Evolutionary conservation across 2,329 filamentous ascomycete genomes (phyloP).

Genomic region (Aspergillus tamarii): DNA sequence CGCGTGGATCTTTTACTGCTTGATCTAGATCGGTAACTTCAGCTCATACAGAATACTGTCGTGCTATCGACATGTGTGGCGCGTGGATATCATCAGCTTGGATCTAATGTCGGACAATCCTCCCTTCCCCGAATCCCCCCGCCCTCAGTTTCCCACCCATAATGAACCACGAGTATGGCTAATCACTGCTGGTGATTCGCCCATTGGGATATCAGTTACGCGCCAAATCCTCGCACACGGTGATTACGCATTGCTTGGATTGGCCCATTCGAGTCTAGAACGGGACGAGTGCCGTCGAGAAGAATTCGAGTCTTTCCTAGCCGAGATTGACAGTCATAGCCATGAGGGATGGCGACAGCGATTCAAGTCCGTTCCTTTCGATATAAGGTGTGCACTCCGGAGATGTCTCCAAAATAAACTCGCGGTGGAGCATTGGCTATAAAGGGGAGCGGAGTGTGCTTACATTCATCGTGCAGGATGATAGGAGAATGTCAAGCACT

Average conservation of each 20-base stretch:
- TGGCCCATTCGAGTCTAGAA: slow-evolving; percentile 77
- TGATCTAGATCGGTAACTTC: not conserved
- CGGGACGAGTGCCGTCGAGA: slow-evolving; percentile 71
- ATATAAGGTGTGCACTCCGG: slow-evolving; percentile 51
- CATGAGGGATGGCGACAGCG: slow-evolving; percentile 80
- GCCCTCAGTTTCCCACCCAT: slow-evolving; percentile 60
- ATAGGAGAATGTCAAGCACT: slow-evolving; percentile 79
- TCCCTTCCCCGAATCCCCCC: slow-evolving; percentile 36
- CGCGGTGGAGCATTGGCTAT: not conserved
- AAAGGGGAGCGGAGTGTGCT: slow-evolving; percentile 12
- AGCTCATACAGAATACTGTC: slow-evolving; percentile 5
- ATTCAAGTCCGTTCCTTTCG: slow-evolving; percentile 64
- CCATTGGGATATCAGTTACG: slow-evolving; percentile 80
- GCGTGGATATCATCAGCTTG: slow-evolving; percentile 19
- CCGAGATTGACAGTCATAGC: slow-evolving; percentile 61
- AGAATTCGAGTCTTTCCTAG: slow-evolving; percentile 79
- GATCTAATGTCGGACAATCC: slow-evolving; percentile 41
- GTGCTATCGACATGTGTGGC: slow-evolving; percentile 34
- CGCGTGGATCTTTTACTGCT: not conserved
- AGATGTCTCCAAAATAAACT: not conserved
- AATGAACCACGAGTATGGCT: slow-evolving; percentile 85
- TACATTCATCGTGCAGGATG: slow-evolving; percentile 43
- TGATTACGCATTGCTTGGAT: slow-evolving; percentile 84
- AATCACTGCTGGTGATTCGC: slow-evolving; percentile 82
- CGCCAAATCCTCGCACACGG: slow-evolving; percentile 84